These are phyloP conservation scores for Neofusicoccum cordaticola DNA, from an alignment of 2,329 filamentous ascomycete genomes.

Conservation along the genomic window DNA sequence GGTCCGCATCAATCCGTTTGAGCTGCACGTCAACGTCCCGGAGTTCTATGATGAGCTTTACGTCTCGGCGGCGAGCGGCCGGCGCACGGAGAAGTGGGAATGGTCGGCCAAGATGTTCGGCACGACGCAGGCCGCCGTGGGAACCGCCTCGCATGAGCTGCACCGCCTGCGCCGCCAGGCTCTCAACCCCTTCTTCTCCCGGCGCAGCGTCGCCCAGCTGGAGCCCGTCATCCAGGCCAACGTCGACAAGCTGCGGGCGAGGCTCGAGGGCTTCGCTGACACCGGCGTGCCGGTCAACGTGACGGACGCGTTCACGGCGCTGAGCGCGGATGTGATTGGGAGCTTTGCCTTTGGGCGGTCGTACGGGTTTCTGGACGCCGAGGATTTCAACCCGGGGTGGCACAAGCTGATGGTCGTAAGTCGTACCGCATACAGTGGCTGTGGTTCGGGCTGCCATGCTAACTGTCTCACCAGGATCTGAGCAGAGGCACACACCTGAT, in stretches of 20 bases:
- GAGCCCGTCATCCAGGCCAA: conserved; percentile 24
- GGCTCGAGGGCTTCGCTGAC: conserved; percentile 16
- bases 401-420: conserved; percentile 24
- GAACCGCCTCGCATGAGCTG: conserved; percentile 27
- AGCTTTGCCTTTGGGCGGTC: conserved; percentile 22
- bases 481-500: conserved; percentile 29
- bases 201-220: conserved; percentile 21
- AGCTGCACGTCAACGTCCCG: conserved; percentile 25
- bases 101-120: conserved; percentile 28
- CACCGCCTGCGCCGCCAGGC: conserved; percentile 32
- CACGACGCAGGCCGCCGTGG: conserved; percentile 25
- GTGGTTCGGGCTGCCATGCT: not conserved
- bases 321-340: conserved; percentile 19
- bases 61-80: conserved; percentile 23
- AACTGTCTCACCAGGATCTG: conserved; percentile 21
- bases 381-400: conserved; percentile 23
- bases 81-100: conserved; percentile 24
- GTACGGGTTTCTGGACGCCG: conserved; percentile 23
- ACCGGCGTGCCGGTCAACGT: conserved; percentile 21
- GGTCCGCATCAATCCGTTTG: conserved; percentile 24
- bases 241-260: conserved; percentile 18
- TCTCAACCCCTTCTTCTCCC: conserved; percentile 37
- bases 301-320: conserved; percentile 23
- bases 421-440: not conserved
- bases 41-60: conserved; percentile 33